Conservation (phyloP, 2,329 filamentous ascomycete genomes). For the Hymenoscyphus occultus region DNA sequence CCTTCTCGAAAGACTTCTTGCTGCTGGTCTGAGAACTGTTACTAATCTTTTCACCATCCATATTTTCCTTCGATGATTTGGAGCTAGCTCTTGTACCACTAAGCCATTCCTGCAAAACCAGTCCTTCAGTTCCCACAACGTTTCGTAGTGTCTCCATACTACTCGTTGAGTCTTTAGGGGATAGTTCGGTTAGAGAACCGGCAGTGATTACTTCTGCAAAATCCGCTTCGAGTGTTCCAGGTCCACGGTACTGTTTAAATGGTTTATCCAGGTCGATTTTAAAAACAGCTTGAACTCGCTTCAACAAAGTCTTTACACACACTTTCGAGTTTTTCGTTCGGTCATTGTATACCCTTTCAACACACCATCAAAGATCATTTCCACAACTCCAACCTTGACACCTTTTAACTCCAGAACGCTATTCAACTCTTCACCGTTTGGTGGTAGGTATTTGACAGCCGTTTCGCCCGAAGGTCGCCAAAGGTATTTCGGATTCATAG, state of each 20-base stretch:
- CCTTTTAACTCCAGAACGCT: neutral
- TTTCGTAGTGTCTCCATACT: neutral
- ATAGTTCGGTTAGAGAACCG: neutral
- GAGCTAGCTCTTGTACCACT: neutral
- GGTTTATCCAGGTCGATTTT: neutral
- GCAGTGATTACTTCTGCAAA: conserved; percentile 3
- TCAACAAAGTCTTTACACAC: neutral
- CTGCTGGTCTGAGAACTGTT: neutral
- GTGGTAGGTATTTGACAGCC: neutral
- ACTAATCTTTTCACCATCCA: neutral
- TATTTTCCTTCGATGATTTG: neutral
- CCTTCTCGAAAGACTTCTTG: neutral
- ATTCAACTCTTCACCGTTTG: neutral
- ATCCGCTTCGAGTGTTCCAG: neutral
- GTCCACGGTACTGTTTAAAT: neutral
- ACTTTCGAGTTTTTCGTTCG: neutral
- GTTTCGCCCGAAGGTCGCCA: neutral
- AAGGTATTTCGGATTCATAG: conserved; percentile 1
- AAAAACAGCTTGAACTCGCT: neutral
- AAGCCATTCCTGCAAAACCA: neutral
- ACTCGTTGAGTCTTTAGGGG: neutral
- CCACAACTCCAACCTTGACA: neutral
- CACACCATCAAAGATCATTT: neutral
- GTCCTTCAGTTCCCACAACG: neutral
- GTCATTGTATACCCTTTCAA: neutral